These are phyloP conservation scores for Setaria viridis DNA, from an alignment of 202 grass and related monocot genomes.

Conservation along the genomic window DNA sequence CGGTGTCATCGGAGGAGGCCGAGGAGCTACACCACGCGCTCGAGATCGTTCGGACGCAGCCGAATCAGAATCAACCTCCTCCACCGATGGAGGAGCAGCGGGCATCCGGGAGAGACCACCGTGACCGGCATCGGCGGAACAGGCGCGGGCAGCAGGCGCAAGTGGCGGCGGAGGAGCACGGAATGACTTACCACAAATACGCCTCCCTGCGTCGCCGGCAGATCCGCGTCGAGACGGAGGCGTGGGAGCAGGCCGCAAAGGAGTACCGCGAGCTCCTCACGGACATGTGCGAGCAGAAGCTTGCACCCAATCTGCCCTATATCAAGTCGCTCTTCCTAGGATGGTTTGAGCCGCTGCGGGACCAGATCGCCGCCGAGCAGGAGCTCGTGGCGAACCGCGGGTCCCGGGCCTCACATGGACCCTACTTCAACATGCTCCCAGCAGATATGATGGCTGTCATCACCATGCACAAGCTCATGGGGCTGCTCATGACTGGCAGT, in stretches of 20 bases:
- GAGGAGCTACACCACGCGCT: conserved; percentile 45
- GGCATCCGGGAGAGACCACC: not conserved
- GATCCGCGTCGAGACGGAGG: conserved; percentile 86
- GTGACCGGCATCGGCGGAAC: not conserved
- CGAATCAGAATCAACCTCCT: conserved; percentile 8
- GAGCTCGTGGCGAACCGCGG: conserved; percentile 41
- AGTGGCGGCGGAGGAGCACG: conserved; percentile 38
- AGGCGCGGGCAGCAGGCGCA: conserved; percentile 3
- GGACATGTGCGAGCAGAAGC: conserved; percentile 92
- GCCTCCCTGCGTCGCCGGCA: conserved; percentile 62
- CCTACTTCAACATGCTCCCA: conserved; percentile 65
- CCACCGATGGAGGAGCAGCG: conserved; percentile 7
- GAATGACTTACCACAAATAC: conserved; percentile 60
- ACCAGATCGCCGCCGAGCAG: conserved; percentile 71
- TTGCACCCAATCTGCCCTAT: conserved; percentile 90
- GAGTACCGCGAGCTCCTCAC: conserved; percentile 85
- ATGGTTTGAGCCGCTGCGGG: conserved; percentile 89
- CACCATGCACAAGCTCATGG: conserved; percentile 98
- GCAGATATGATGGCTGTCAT: conserved; percentile 98
- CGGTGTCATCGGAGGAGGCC: conserved; percentile 49
- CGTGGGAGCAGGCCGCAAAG: conserved; percentile 91
- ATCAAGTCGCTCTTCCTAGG: conserved; percentile 93
- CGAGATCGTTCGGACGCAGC: conserved; percentile 21
- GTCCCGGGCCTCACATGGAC: conserved; percentile 33
- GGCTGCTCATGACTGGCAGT: conserved; percentile 75